These are phyloP conservation scores for Lactifluus piperatus DNA, from an alignment of 768 basidiomycete species.

Conservation along the genomic window DNA sequence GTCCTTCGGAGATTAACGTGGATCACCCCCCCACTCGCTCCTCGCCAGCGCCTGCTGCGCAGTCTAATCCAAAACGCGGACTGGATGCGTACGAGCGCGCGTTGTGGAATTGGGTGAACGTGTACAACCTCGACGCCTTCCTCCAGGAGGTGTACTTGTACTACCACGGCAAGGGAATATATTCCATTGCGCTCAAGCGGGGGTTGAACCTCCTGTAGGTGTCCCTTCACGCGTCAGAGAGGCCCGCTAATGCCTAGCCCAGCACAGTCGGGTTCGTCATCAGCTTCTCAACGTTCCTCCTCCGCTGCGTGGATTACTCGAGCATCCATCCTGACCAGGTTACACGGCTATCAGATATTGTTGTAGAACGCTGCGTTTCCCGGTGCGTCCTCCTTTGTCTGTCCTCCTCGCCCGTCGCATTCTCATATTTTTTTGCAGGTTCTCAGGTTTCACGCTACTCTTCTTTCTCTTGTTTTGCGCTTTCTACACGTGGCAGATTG, in stretches of 20 bases:
- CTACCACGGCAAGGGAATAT: constrained; percentile 95
- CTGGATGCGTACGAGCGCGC: constrained; percentile 84
- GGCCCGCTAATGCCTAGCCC: constrained; percentile 24
- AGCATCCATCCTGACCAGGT: constrained; percentile 59
- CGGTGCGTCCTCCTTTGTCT: constrained; percentile 41
- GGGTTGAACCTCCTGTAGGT: constrained; percentile 93
- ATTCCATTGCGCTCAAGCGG: constrained; percentile 83
- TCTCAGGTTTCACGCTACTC: constrained; percentile 77
- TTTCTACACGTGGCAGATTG: constrained; percentile 85
- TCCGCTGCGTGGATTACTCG: constrained; percentile 92
- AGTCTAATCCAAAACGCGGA: constrained; percentile 49
- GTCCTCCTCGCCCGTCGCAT: background rate
- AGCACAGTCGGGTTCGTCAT: constrained; percentile 99
- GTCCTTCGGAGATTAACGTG: no score
- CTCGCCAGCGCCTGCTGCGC: constrained; percentile 22
- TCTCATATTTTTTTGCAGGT: constrained; percentile 36
- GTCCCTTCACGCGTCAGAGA: constrained; percentile 19
- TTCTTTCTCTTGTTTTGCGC: constrained; percentile 79
- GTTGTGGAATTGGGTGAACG: constrained; percentile 98
- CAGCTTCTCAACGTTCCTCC: constrained; percentile 92
- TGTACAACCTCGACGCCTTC: constrained; percentile 93
- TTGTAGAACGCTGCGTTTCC: constrained; percentile 77
- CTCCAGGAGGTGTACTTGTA: constrained; percentile 93
- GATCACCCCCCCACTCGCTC: constrained; percentile 16
- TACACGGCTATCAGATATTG: constrained; percentile 66